Evolutionary conservation across 2,329 filamentous ascomycete genomes (phyloP).

Genomic region (Fusarium gaditjirri): DNA sequence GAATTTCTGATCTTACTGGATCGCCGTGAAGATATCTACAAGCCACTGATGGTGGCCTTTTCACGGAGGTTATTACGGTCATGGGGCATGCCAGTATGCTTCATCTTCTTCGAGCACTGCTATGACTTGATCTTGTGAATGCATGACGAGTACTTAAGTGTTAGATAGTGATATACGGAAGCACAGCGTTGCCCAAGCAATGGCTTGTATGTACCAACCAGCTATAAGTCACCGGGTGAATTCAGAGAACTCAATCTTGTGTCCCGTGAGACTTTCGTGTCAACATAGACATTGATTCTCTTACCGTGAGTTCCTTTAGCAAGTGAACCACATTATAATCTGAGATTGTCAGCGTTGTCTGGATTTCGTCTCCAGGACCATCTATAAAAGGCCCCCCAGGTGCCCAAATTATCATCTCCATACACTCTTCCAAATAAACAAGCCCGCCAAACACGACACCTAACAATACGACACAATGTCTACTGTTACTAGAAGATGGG

Average conservation of each 20-base stretch:
- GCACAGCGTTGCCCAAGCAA: neutral
- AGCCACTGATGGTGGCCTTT: rapidly evolving
- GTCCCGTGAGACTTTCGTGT: neutral
- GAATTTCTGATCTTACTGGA: neutral
- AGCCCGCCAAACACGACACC: too few relatives aligned
- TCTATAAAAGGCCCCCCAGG: neutral
- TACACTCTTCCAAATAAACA: too few relatives aligned
- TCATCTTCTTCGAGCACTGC: too few relatives aligned
- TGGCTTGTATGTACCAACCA: too few relatives aligned
- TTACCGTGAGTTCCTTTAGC: too few relatives aligned
- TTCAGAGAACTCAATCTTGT: neutral
- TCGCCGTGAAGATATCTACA: neutral
- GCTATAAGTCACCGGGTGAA: neutral
- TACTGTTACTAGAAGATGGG: neutral
- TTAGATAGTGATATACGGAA: neutral
- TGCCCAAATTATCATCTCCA: neutral
- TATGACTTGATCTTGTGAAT: rapidly evolving
- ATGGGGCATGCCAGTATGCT: rapidly evolving
- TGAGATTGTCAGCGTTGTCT: neutral
- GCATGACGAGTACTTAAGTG: rapidly evolving
- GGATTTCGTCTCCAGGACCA: rapidly evolving
- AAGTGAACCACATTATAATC: neutral
- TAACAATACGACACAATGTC: neutral
- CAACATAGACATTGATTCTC: too few relatives aligned
- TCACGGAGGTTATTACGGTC: neutral